Percentiles rank a stretch among this genome's conserved stretches.
These are phyloP conservation scores for Colletotrichum acutatum DNA, from an alignment of 2,329 filamentous ascomycete species.

Conservation along the genomic window DNA sequence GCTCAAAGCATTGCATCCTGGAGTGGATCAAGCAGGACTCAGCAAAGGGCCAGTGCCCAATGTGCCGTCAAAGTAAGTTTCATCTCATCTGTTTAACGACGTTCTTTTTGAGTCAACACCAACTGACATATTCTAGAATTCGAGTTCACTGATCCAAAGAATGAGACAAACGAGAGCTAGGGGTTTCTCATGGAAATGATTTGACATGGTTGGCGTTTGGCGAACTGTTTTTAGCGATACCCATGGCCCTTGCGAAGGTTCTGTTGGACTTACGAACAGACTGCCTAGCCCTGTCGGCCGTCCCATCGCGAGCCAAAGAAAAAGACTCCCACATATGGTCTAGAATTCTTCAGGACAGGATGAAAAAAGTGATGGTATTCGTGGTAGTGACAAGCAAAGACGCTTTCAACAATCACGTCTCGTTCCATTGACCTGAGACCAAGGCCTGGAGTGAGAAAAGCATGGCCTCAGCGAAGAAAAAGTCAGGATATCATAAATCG, in stretches of 20 bases:
- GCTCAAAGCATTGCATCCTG: conserved; percentile 85
- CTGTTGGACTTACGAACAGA: not conserved
- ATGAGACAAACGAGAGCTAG: conserved; percentile 42
- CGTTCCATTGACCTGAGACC: not conserved
- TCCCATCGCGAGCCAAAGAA: not conserved
- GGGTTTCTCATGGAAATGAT: conserved; percentile 14
- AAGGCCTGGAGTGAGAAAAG: not conserved
- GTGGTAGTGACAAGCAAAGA: not conserved
- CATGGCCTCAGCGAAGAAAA: not conserved
- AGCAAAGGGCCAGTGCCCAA: conserved; percentile 93
- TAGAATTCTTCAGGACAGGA: not conserved
- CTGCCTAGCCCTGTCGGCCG: not conserved
- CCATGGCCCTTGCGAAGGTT: not conserved
- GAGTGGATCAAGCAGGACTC: conserved; percentile 97
- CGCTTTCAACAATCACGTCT: not conserved
- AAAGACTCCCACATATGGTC: not conserved
- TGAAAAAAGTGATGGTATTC: not conserved
- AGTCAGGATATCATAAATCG: not conserved
- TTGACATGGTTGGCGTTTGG: conserved; percentile 30
- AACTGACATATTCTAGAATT: conserved; percentile 45
- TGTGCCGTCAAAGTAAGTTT: conserved; percentile 90
- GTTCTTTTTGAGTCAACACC: not conserved
- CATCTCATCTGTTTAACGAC: not conserved
- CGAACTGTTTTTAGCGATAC: conserved; percentile 27
- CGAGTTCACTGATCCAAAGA: conserved; percentile 52